Evolutionary conservation across 495 filamentous ascomycete species (phyloP), one percentile per base, ranked within the genome.

Genomic region (Tuber indicum): DNA sequence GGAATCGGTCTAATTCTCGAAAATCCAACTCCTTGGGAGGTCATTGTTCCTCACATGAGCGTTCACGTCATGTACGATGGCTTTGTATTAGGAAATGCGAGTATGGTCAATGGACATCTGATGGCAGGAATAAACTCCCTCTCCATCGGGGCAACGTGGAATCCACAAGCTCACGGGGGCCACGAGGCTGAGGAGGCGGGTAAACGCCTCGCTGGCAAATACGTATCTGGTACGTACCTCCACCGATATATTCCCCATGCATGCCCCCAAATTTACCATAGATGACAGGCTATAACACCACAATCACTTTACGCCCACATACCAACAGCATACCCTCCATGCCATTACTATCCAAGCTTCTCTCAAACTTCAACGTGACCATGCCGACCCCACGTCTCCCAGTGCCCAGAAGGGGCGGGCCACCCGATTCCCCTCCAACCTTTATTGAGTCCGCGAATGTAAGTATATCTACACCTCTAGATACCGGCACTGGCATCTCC

Each of bases 381-480:
- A 85, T 97, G 42, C 89, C 90, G 41, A 88, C 92, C 0, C 94
- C 94, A 36, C 88, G 85, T 12, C 85, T 96, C 14, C 84, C 86
- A 1, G 26, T 36, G 26, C 58, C 76, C 86, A 0, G 87, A 87
- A 12, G 83, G 80, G 47, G 84, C 84, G 66, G 84, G 79, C 44
- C 84, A 86, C 47, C 84, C 85, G 85, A 88, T 23, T 78, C 81
- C 70, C 84, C 86, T 73, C 82, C 87, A n/a, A 89, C 88, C 76
- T 97, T 97, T 82, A 94, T 98, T 73, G 88, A 91, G 84, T 92
- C 92, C 79, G 92, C 94, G 46, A 95, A 91, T 77, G 93, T 94
- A 83, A 93, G 97, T 84, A 82, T 96, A 78, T 88, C 91, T 79
- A 92, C 91, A 49, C 93, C 91, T 26, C 94, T 91, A 2, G 93